Conservation (phyloP, 2,329 filamentous ascomycete genomes). For the Endocalyx cinctus region DNA sequence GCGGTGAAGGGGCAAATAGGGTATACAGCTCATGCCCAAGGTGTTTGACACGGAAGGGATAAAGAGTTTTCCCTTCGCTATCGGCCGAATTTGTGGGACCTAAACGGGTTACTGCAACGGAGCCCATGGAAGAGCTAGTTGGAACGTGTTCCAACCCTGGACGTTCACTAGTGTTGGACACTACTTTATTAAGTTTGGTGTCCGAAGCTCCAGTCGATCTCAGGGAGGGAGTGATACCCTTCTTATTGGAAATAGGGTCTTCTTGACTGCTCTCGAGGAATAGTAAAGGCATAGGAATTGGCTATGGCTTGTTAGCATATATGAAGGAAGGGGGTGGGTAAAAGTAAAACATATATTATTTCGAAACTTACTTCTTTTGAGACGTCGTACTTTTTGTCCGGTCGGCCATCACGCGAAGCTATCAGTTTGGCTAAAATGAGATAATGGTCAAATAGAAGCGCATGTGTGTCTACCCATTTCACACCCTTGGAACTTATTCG, state of each 20-base stretch:
- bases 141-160: conserved; percentile 63
- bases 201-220: conserved; percentile 59
- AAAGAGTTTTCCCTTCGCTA: conserved; percentile 77
- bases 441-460: conserved; percentile 93
- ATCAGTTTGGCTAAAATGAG: conserved; percentile 84
- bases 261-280: conserved; percentile 91
- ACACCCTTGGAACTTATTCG: conserved; percentile 85
- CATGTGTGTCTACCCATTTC: conserved; percentile 90
- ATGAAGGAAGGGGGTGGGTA: too few relatives aligned
- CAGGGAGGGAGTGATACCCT: conserved; percentile 61
- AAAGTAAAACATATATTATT: too few relatives aligned
- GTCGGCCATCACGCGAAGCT: conserved; percentile 61
- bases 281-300: conserved; percentile 93
- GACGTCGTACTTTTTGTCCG: conserved; percentile 87
- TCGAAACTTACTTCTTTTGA: conserved; percentile 70
- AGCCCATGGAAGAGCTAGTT: conserved; percentile 62
- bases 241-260: conserved; percentile 80
- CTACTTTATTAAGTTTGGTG: conserved; percentile 52
- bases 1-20: conserved; percentile 73
- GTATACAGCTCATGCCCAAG: conserved; percentile 91
- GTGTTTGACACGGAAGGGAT: conserved; percentile 94
- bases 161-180: conserved; percentile 45
- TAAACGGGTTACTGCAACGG: conserved; percentile 40
- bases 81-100: conserved; percentile 51
- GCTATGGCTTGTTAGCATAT: too few relatives aligned